These are phyloP conservation scores for Kickxella alabastrina DNA, from an alignment of 192 early-diverging fungal genomes.

Conservation along the genomic window DNA sequence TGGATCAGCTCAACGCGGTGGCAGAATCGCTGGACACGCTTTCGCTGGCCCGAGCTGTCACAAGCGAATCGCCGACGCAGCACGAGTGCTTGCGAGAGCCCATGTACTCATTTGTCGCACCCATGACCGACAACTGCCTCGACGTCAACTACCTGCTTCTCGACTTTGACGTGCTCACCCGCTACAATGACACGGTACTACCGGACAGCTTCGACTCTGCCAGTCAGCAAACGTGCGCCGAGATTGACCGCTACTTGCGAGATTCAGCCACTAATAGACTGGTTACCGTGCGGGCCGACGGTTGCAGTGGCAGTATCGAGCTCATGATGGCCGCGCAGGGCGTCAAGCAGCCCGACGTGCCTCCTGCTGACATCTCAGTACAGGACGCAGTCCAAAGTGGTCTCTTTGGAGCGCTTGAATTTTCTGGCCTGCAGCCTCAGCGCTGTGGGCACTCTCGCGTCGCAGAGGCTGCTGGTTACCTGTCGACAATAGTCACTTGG, in stretches of 20 bases:
- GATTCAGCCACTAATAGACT: neutral
- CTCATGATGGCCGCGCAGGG: neutral
- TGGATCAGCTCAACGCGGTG: constrained; percentile 9
- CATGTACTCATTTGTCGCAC: constrained; percentile 11
- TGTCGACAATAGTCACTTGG: constrained; percentile 34
- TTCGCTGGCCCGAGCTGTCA: constrained; percentile 13
- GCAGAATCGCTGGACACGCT: constrained; percentile 20
- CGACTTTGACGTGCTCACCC: constrained; percentile 20
- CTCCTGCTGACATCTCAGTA: neutral
- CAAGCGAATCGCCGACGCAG: constrained; percentile 1
- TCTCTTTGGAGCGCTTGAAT: constrained; percentile 9
- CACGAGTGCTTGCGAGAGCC: constrained; percentile 28
- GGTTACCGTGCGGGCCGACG: neutral
- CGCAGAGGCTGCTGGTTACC: constrained; percentile 17
- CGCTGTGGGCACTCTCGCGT: neutral
- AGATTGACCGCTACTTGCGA: constrained; percentile 9
- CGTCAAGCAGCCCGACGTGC: neutral
- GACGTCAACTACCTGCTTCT: constrained; percentile 32
- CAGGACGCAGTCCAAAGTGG: neutral
- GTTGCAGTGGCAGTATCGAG: no score
- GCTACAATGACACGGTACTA: constrained; percentile 17
- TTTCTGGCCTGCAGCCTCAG: constrained; percentile 1
- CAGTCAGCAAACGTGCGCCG: neutral
- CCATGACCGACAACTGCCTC: constrained; percentile 36
- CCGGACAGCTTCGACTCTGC: constrained; percentile 11